Conservation (phyloP, 116 monocot genomes). For the Zostera marina region DNA sequence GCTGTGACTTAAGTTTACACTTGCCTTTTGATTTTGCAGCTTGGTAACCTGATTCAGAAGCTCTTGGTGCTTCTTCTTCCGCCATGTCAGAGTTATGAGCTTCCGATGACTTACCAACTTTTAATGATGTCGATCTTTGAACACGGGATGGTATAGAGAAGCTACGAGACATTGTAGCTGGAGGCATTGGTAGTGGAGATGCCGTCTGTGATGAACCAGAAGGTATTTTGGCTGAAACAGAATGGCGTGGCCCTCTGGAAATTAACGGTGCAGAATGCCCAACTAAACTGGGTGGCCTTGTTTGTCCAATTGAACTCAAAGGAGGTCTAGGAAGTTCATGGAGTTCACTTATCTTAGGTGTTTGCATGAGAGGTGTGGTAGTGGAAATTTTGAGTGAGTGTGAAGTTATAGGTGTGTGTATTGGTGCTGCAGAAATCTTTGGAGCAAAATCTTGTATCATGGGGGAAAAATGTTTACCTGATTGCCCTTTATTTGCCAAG, state of each 20-base stretch:
- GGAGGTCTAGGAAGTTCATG: constrained; percentile 96
- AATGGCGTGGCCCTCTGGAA: constrained; percentile 15
- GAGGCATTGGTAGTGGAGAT: constrained; percentile 70
- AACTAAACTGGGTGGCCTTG: constrained; percentile 19
- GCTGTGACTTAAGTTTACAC: not conserved
- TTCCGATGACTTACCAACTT: constrained; percentile 23
- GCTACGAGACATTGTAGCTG: constrained; percentile 56
- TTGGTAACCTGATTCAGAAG: constrained; percentile 9
- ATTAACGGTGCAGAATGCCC: constrained; percentile 75
- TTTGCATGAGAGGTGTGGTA: constrained; percentile 28
- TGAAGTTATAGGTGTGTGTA: constrained; percentile 10
- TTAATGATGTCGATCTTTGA: constrained; percentile 23
- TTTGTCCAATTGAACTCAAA: constrained; percentile 12
- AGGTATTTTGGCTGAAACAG: constrained; percentile 12
- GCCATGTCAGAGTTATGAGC: constrained; percentile 9
- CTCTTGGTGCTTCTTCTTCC: constrained; percentile 12
- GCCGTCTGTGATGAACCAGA: constrained; percentile 27
- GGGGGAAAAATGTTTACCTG: constrained; percentile 19
- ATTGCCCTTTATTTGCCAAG: constrained; percentile 25
- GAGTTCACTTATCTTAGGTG: constrained; percentile 61
- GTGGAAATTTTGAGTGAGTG: constrained; percentile 25
- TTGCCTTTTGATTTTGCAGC: constrained; percentile 16
- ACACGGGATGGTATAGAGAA: constrained; percentile 74
- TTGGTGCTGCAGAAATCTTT: not conserved
- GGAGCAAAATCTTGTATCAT: constrained; percentile 6